These are phyloP conservation scores for Metschnikowia colocasiae DNA, from an alignment of 805 yeast genomes.

Conservation along the genomic window DNA sequence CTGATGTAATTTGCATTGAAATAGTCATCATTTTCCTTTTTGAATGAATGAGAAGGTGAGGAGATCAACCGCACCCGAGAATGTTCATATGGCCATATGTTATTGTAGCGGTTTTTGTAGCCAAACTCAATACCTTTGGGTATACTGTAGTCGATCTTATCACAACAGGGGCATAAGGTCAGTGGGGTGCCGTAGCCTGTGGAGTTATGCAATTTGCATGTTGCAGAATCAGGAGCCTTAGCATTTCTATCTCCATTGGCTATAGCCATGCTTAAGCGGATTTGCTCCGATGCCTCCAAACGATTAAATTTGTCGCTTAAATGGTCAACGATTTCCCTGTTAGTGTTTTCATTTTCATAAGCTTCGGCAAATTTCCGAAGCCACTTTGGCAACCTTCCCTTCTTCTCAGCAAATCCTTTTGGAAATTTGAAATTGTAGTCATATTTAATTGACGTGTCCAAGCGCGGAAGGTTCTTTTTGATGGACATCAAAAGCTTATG, in stretches of 20 bases:
- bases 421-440: constrained; percentile 25
- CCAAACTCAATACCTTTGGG: constrained; percentile 75
- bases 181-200: constrained; percentile 36
- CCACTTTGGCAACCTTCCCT: constrained; percentile 32
- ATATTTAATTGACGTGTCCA: constrained; percentile 22
- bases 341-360: constrained; percentile 13
- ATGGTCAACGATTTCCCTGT: constrained; percentile 22
- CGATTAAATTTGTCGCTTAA: constrained; percentile 32
- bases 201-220: constrained; percentile 12
- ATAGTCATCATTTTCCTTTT: constrained; percentile 33
- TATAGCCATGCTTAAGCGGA: constrained; percentile 35
- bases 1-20: constrained; percentile 44
- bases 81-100: constrained; percentile 83
- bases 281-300: constrained; percentile 38
- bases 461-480: constrained; percentile 30
- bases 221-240: constrained; percentile 5
- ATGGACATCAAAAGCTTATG: constrained; percentile 35
- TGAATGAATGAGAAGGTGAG: constrained; percentile 17
- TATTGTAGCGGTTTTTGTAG: constrained; percentile 79
- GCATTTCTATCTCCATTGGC: constrained; percentile 13
- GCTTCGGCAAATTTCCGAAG: constrained; percentile 22
- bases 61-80: constrained; percentile 62
- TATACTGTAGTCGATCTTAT: constrained; percentile 34
- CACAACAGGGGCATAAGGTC: constrained; percentile 42
- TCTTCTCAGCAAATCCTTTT: constrained; percentile 12